Evolutionary conservation across 331 rosid genomes (phyloP), one percentile per base, ranked within the genome.

Genomic region (Prunus yedoensis): DNA sequence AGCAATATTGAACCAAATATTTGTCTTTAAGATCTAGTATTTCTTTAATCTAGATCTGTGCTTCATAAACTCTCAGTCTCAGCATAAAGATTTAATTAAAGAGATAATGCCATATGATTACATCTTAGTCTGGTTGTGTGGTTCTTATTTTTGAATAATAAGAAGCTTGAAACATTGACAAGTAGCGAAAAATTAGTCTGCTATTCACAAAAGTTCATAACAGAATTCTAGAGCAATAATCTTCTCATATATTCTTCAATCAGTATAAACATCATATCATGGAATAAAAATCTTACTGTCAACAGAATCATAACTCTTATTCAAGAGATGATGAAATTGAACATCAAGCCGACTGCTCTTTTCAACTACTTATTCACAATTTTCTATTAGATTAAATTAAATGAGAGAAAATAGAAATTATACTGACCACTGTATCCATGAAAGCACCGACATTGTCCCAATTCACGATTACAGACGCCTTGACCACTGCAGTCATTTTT

Each of bases 401-500:
- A 61, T 38, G 17, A 28, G 75, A 17, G 43, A 23, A 47, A 27
- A 54, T 60, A 50, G 60, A 76, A 16, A 73, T 23, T 27, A 18
- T 73, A 86, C 97, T 77, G 68, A 94, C 97, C 97, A 63, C 77
- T 61, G 75, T 80, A 90, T 75, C 99, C 99, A 82, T 89, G 99
- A 80, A 89, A 94, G 87, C 99, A 94, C 74, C 89, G 86, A 46
- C 99, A 94, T 66, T 83, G 87, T 58, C 99, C 97, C 75, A 90
- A 86, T 83, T 94, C 96, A 30, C 73, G 86, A 74, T 94, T 92
- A 66, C 99, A 94, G 69, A 94, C 87, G 5, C 99, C 99, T 81
- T 64, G 84, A 64, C 92, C 94, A 32, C 87, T 88, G 78, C 99
- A 94, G 76, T 85, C 91, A 67, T 85, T 89, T 84, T 90, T 83